Conservation (phyloP, 306 rosid species). For the Leucaena leucocephala region DNA sequence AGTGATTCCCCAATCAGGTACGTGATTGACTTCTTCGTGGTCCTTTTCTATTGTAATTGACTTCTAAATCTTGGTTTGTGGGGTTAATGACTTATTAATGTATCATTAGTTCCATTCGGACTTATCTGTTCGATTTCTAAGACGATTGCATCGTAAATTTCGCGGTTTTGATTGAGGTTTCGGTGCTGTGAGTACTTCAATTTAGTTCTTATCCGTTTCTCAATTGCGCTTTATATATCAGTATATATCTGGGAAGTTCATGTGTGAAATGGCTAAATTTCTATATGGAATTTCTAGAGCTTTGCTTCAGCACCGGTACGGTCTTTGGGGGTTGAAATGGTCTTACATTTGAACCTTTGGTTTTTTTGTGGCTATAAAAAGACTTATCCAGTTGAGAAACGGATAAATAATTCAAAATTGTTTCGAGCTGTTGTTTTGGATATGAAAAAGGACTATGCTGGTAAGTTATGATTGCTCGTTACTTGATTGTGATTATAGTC, state of each 20-base stretch:
- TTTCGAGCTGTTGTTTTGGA: not conserved
- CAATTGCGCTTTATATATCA: no score
- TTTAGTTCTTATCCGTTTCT: not conserved
- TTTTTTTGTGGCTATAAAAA: not conserved
- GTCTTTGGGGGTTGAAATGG: not conserved
- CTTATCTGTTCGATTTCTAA: not conserved
- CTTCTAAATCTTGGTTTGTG: not conserved
- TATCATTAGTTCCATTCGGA: no score
- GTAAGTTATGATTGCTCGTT: not conserved
- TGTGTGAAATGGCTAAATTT: not conserved
- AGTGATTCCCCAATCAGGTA: not conserved
- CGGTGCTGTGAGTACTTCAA: not conserved
- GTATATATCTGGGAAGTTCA: not conserved
- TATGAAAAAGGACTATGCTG: not conserved
- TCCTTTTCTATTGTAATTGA: not conserved
- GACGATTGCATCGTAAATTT: not conserved
- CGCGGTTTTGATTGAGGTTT: constrained; percentile 2
- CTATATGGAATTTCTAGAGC: not conserved
- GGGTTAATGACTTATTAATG: not conserved
- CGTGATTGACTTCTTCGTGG: constrained; percentile 4
- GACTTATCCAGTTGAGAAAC: not conserved
- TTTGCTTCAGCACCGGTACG: not conserved
- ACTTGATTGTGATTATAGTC: not conserved
- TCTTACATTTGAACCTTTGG: not conserved
- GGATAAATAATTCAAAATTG: not conserved